Evolutionary conservation across 2,329 filamentous ascomycete genomes (phyloP).

Genomic region (Fusarium verrucosum): DNA sequence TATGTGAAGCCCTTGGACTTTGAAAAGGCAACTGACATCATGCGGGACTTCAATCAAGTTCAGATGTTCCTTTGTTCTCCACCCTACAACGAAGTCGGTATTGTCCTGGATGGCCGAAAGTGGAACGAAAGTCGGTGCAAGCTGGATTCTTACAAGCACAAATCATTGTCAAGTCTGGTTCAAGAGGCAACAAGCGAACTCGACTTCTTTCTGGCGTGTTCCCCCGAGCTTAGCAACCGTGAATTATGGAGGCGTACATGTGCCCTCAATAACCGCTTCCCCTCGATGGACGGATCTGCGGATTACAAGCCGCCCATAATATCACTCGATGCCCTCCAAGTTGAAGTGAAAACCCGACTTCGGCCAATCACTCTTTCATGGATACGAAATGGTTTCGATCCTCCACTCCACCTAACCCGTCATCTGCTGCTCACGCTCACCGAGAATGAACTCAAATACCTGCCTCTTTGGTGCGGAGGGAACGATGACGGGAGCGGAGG

Average conservation of each 20-base stretch:
- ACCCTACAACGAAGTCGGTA: conserved; percentile 48
- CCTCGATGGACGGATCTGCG: not conserved
- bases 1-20: conserved; percentile 50
- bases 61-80: conserved; percentile 47
- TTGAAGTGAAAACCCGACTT: conserved; percentile 33
- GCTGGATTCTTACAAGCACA: not conserved
- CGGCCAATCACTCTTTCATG: conserved; percentile 40
- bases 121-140: conserved; percentile 9
- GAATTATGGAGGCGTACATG: conserved; percentile 12
- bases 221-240: not conserved
- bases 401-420: conserved; percentile 50
- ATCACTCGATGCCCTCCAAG: conserved; percentile 35
- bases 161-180: conserved; percentile 1
- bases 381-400: conserved; percentile 46
- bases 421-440: conserved; percentile 63
- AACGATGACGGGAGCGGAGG: conserved; percentile 61
- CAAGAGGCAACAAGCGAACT: conserved; percentile 12
- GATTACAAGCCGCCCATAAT: conserved; percentile 34
- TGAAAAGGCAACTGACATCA: conserved; percentile 9
- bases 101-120: conserved; percentile 16
- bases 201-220: conserved; percentile 10
- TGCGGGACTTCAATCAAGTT: conserved; percentile 20
- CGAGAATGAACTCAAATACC: conserved; percentile 67
- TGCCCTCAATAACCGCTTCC: not conserved
- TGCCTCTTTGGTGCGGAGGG: conserved; percentile 72